Conservation (phyloP, 1,284 basidiomycete species). For the Microbotryomycetes sp. region DNA sequence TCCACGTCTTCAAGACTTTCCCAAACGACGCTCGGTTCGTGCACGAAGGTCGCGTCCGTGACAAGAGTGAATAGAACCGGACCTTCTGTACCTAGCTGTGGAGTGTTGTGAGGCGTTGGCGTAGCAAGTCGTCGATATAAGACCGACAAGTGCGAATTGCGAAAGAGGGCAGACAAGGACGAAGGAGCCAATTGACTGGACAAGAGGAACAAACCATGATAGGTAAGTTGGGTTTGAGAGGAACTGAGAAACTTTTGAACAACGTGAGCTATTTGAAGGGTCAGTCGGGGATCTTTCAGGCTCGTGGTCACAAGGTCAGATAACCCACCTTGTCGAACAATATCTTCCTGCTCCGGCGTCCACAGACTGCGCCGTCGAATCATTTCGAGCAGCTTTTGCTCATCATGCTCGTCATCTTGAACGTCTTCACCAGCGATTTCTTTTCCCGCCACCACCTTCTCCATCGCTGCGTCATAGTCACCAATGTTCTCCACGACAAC, state of each 20-base stretch:
- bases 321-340: slow-evolving; percentile 59
- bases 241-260: slow-evolving; percentile 63
- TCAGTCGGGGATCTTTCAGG: no score
- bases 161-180: slow-evolving; percentile 58
- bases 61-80: slow-evolving; percentile 65
- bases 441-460: slow-evolving; percentile 66
- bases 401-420: not conserved
- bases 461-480: slow-evolving; percentile 52
- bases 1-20: slow-evolving; percentile 81
- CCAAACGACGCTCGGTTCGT: slow-evolving; percentile 73
- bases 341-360: slow-evolving; percentile 51
- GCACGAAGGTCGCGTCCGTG: slow-evolving; percentile 69
- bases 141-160: slow-evolving; percentile 80
- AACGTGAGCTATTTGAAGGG: slow-evolving; percentile 57
- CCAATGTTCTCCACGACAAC: slow-evolving; percentile 49
- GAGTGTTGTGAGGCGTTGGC: slow-evolving; percentile 17
- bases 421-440: slow-evolving; percentile 53
- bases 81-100: slow-evolving; percentile 33
- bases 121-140: slow-evolving; percentile 56
- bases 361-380: slow-evolving; percentile 36
- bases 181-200: slow-evolving; percentile 35
- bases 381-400: slow-evolving; percentile 19
- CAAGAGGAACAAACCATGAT: slow-evolving; percentile 54
- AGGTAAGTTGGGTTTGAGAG: slow-evolving; percentile 74
- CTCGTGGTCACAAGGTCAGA: not conserved